Conservation (phyloP, 2,329 filamentous ascomycete genomes). For the Acephala macrosclerotiorum region DNA sequence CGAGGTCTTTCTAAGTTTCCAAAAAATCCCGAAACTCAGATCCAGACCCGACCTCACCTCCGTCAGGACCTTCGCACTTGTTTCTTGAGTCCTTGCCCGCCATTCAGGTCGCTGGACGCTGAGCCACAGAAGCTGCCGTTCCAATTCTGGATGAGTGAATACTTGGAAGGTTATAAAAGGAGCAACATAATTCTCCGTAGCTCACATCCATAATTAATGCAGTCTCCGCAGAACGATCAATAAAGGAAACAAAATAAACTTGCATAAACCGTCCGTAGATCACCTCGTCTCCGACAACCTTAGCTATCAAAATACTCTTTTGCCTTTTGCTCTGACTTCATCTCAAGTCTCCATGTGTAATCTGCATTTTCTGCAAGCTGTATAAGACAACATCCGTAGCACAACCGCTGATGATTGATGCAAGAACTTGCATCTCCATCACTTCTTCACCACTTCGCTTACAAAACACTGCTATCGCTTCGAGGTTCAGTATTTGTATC, state of each 20-base stretch:
- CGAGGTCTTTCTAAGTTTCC: background rate
- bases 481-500: background rate
- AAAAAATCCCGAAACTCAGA: background rate
- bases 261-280: conserved; percentile 9
- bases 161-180: background rate
- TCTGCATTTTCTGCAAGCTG: background rate
- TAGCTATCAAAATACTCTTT: background rate
- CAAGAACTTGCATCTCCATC: background rate
- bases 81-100: background rate
- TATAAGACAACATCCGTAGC: background rate
- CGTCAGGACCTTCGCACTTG: background rate
- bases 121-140: background rate
- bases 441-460: background rate
- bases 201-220: conserved; percentile 7
- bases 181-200: conserved; percentile 7
- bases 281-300: conserved; percentile 1
- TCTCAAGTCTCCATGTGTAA: background rate
- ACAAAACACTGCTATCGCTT: background rate
- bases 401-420: background rate
- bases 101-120: background rate
- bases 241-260: background rate
- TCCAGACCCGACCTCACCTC: background rate
- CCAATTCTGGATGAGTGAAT: background rate
- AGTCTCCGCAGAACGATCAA: background rate
- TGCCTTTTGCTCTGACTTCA: background rate